Evolutionary conservation across 192 early-diverging fungal species (phyloP), one percentile per base, ranked within the genome.

Genomic region (Allomyces macrogynus): DNA sequence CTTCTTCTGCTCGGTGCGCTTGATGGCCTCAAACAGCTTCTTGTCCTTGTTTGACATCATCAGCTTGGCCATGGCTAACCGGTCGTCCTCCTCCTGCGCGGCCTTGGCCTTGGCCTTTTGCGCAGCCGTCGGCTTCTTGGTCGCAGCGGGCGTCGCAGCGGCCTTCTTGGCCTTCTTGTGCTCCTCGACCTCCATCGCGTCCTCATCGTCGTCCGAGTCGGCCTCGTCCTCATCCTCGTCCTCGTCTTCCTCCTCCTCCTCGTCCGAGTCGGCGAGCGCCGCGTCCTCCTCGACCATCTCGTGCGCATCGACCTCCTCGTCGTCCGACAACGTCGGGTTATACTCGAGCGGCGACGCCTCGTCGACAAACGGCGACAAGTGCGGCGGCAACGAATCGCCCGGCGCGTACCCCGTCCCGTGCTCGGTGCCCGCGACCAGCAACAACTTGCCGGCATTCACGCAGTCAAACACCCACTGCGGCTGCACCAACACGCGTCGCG

Each of bases 401-500:
- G 87, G 80, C 60, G 82, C 79, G 68, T 99, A 99, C 16, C 73
- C 68, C 11, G 77, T 72, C 16, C 73, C 65, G 23, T 72, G 66
- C 9, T 57, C 20, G 1, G 49, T n/a, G 12, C 69, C 70, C 16
- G 62, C 60, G 20, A 76, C 72, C 64, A 72, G 72, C 62, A 96
- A 70, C 40, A 95, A 71, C 63, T 86, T 84, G 10, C 80, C 74
- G 24, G 89, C 87, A 65, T 99, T 99, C 65, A 95, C 79, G 69
- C 82, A 86, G 72, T 99, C 95, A 76, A 88, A 92, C 20, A 93
- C 79, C 95, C 95, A 99, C 74, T 99, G 95, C n/a, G 95, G 95
- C 75, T 96, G 95, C 42, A 96, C 77, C 67, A 92, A 95, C 12
- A 77, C 77, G 69, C 92, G 83, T 40, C 72, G 69, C 62, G 78